Evolutionary conservation across 768 basidiomycete genomes (phyloP).

Genomic region (Strobilomyces confusus): DNA sequence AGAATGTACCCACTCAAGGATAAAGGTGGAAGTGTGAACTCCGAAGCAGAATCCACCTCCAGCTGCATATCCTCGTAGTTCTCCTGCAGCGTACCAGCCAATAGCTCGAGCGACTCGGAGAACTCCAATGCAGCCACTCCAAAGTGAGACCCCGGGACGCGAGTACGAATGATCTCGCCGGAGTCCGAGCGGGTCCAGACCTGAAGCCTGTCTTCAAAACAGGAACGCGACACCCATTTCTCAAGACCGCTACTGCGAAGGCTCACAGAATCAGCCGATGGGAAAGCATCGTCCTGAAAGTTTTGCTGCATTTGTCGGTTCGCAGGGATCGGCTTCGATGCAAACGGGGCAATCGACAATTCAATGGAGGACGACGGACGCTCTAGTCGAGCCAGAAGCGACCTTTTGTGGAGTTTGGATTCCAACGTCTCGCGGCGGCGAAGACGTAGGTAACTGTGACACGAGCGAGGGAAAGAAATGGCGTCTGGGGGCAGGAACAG

Average conservation of each 20-base stretch:
- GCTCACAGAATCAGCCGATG: constrained; percentile 11
- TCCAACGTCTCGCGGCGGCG: constrained; percentile 39
- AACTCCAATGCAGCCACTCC: constrained; percentile 73
- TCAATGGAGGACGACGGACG: constrained; percentile 40
- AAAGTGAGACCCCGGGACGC: constrained; percentile 45
- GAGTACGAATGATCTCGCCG: constrained; percentile 32
- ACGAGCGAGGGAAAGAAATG: constrained; percentile 54
- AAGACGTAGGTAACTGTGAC: constrained; percentile 38
- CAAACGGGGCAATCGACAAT: constrained; percentile 43
- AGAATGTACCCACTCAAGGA: constrained; percentile 16
- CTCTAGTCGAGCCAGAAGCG: constrained; percentile 45
- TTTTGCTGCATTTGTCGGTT: constrained; percentile 33
- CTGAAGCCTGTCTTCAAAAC: constrained; percentile 68
- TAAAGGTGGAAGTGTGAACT: constrained; percentile 15
- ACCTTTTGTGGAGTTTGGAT: constrained; percentile 46
- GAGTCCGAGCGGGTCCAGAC: constrained; percentile 48
- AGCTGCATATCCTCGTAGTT: constrained; percentile 14
- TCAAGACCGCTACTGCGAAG: constrained; percentile 51
- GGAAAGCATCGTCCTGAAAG: constrained; percentile 26
- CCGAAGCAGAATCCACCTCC: constrained; percentile 13
- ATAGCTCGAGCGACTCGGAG: constrained; percentile 60
- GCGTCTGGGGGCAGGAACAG: constrained; percentile 38
- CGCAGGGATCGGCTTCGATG: constrained; percentile 29
- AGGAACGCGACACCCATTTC: constrained; percentile 68
- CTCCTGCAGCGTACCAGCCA: constrained; percentile 46